These are phyloP conservation scores for Chenopodium formosanum DNA, from an alignment of 148 eudicot genomes.

Conservation along the genomic window DNA sequence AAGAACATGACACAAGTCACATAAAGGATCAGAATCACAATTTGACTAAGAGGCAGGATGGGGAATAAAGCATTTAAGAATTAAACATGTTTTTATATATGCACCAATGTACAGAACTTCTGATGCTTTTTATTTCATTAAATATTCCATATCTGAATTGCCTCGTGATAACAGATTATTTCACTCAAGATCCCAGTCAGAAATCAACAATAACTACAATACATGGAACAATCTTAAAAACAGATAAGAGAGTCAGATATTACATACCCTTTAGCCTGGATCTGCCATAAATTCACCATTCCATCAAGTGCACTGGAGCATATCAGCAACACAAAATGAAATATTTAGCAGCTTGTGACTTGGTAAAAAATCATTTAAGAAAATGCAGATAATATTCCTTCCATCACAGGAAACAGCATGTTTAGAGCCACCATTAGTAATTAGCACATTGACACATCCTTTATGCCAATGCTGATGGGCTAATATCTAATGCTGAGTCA, in stretches of 20 bases:
- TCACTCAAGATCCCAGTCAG: background rate
- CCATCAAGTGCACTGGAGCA: conserved; percentile 89
- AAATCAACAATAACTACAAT: background rate
- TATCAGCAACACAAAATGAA: conserved; percentile 3
- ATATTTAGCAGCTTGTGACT: conserved; percentile 8
- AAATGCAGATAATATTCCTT: background rate
- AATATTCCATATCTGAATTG: background rate
- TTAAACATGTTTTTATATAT: background rate
- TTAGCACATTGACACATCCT: background rate
- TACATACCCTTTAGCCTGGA: conserved; percentile 74
- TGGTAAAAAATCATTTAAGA: background rate
- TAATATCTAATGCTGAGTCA: background rate
- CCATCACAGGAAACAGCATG: background rate
- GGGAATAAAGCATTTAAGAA: background rate
- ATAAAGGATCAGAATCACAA: background rate
- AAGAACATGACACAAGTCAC: background rate
- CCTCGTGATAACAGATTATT: background rate
- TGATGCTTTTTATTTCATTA: background rate
- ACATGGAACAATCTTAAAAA: background rate
- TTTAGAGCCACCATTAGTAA: background rate
- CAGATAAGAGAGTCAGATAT: conserved; percentile 7
- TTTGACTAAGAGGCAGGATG: background rate
- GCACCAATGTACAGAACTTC: background rate
- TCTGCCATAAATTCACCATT: conserved; percentile 81
- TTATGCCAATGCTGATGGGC: background rate